Evolutionary conservation across 2,329 filamentous ascomycete genomes (phyloP), one percentile per base, ranked within the genome.

Genomic region (Polytolypa hystricis): DNA sequence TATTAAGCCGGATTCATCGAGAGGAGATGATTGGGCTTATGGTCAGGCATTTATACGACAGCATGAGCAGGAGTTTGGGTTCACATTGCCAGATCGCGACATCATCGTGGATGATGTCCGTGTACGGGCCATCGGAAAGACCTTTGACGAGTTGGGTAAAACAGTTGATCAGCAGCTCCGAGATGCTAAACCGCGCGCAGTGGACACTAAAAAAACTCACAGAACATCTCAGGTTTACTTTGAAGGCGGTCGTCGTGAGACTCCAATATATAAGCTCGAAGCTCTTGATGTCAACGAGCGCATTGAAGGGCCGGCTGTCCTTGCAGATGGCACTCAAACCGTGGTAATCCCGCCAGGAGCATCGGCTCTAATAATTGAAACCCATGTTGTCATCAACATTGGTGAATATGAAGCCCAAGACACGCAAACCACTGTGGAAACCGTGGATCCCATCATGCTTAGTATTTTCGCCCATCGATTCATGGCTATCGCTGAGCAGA

Each of bases 31-130:
- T 6, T 93, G 83, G 82, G 81, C 79, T 1, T 95, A 87, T 59
- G 84, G 80, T 2, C 74, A 79, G 46, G 86, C 84, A 0, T 95
- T 96, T 51, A 68, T 93, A 20, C 77, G 78, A 48, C 84, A 93
- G 48, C 87, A 95, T 53, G 79, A 85, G 35, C 86, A 91, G 53
- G 87, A 95, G 53, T 95, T 95, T 53, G 86, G 86, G 0, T 95
- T 95, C 52, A 93, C 83, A 0, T 66, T 95, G 2, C 77, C 77
- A 16, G 83, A 93, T 41, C 71, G 86, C 38, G 84, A 94, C 47
- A 84, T 94, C 37, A 86, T 94, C 30, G 71, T 95, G 5, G 87
- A 94, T 44, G 87, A 94, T 55, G 82, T 94, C 3, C 78, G 87
- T 27, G 83, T 87, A 4, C 73, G 89, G 39, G 85, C 85, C 10